Evolutionary conservation across 2,329 filamentous ascomycete genomes (phyloP).

Genomic region (Rugonectria rugulosa): DNA sequence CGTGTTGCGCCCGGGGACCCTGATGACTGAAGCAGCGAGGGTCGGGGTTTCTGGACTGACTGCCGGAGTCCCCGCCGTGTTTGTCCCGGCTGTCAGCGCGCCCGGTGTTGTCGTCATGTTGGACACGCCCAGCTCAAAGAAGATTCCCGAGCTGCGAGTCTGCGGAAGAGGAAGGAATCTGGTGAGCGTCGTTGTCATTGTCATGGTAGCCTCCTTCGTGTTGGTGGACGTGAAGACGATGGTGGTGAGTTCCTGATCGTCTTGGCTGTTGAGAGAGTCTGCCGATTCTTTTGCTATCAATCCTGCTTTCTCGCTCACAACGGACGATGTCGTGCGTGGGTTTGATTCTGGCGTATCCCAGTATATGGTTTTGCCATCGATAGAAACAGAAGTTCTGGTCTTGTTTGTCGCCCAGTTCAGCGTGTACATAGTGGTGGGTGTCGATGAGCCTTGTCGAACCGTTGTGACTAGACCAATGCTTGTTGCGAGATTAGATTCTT

Average conservation of each 20-base stretch:
- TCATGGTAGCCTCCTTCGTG: slow-evolving; percentile 32
- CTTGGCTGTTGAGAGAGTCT: not conserved
- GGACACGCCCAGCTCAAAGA: not conserved
- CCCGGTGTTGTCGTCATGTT: slow-evolving; percentile 1
- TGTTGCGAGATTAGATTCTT: slow-evolving; percentile 8
- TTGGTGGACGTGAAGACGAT: slow-evolving; percentile 31
- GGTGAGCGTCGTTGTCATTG: slow-evolving; percentile 22
- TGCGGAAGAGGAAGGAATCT: slow-evolving; percentile 22
- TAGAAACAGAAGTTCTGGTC: not conserved
- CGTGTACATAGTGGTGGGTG: not conserved
- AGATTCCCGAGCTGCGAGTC: not conserved
- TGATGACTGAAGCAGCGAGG: slow-evolving; percentile 1
- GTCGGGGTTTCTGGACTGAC: slow-evolving; percentile 10
- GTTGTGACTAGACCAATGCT: not conserved
- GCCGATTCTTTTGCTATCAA: not conserved
- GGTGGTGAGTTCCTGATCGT: slow-evolving; percentile 18
- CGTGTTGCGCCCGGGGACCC: slow-evolving; percentile 4
- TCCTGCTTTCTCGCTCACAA: not conserved
- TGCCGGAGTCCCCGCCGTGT: slow-evolving; percentile 11
- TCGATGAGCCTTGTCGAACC: not conserved
- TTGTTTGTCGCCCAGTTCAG: too few relatives aligned
- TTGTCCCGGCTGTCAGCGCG: not conserved
- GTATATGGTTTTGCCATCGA: not conserved
- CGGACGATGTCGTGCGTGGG: not conserved
- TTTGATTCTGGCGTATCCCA: not conserved